Conservation (phyloP, 257 asterid species). For the Marsdenia floribunda region DNA sequence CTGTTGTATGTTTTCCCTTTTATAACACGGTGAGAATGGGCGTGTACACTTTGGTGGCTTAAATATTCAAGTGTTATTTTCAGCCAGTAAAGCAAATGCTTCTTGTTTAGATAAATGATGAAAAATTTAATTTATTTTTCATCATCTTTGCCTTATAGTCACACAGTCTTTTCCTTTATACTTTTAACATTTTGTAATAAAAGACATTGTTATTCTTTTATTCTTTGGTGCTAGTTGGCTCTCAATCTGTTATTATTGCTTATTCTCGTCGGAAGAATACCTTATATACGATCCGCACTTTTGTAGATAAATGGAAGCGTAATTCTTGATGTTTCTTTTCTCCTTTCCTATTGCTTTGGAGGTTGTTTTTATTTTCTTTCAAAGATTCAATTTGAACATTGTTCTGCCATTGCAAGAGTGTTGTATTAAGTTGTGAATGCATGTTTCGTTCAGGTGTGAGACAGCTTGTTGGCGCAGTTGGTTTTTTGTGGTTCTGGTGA, state of each 20-base stretch:
- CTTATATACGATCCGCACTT: background rate
- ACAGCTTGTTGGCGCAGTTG: slow-evolving; percentile 64
- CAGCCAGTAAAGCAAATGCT: background rate
- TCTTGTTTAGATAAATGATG: background rate
- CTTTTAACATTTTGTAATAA: background rate
- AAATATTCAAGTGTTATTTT: background rate
- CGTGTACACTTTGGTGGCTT: background rate
- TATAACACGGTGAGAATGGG: background rate
- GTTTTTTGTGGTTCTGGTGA: slow-evolving; percentile 62
- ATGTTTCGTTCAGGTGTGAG: slow-evolving; percentile 65
- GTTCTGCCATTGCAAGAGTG: slow-evolving; percentile 32
- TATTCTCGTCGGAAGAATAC: background rate
- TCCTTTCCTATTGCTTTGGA: slow-evolving; percentile 2
- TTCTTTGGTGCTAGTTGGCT: background rate
- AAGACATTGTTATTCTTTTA: background rate
- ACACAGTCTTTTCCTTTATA: background rate
- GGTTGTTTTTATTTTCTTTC: slow-evolving; percentile 12
- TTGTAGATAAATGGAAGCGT: background rate
- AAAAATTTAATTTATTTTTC: too few relatives aligned
- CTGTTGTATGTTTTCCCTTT: background rate
- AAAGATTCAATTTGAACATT: slow-evolving; percentile 16
- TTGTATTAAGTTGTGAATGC: slow-evolving; percentile 46
- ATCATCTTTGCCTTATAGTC: background rate
- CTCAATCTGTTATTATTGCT: background rate
- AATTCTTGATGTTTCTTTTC: background rate